Evolutionary conservation across 179 eudicot genomes (phyloP).

Genomic region (Silene noctiflora): DNA sequence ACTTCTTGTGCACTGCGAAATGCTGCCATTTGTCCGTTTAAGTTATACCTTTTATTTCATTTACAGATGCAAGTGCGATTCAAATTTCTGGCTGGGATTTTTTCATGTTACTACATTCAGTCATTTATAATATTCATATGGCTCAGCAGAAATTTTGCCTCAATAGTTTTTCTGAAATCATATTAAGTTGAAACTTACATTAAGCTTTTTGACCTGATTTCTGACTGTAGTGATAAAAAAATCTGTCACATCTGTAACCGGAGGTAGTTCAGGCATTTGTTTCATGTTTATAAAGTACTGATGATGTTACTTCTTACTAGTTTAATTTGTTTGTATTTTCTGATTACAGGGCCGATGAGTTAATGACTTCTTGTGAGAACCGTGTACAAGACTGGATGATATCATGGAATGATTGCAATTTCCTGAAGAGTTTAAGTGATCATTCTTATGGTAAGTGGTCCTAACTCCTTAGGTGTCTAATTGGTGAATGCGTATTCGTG

Average conservation of each 20-base stretch:
- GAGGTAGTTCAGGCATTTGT: background rate
- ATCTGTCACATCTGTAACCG: background rate
- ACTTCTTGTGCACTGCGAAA: no score
- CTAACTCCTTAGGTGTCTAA: conserved; percentile 3
- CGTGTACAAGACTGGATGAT: conserved; percentile 9
- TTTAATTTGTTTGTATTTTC: background rate
- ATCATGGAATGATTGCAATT: background rate
- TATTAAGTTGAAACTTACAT: background rate
- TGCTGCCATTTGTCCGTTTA: no score
- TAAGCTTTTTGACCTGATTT: background rate
- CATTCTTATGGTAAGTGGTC: conserved; percentile 22
- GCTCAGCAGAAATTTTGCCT: background rate
- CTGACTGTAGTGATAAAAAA: background rate
- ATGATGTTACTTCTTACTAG: background rate
- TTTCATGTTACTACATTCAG: no score
- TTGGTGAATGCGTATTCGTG: background rate
- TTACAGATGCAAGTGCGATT: no score
- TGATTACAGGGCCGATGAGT: background rate
- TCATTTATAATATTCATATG: background rate
- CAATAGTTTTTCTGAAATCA: background rate
- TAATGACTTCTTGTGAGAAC: background rate
- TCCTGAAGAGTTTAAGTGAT: background rate
- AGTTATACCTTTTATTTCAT: no score
- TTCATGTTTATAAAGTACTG: background rate
- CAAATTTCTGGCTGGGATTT: no score